Evolutionary conservation across 306 rosid genomes (phyloP), one percentile per base, ranked within the genome.

Genomic region (Dicorynia guianensis): DNA sequence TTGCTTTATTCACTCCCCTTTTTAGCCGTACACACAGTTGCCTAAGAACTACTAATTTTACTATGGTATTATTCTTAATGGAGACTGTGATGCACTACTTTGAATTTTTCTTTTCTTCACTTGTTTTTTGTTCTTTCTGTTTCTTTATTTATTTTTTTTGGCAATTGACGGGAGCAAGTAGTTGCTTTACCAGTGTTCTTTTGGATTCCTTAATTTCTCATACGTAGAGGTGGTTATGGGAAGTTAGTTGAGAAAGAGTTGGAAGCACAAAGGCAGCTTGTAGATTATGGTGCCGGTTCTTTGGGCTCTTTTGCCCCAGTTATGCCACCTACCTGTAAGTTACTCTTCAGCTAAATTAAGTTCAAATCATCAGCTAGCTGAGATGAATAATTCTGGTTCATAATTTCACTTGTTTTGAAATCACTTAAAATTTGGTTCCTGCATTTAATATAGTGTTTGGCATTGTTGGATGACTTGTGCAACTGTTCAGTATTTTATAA

Each of bases 201-300:
- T 75, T 86, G 44, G 83, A 63, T 85, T 83, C 93, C 89, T 90
- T 91, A 85, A 94, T 60, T 76, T 64, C 74, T 35, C 33, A 66
- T 75, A 94, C 96, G 97, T 75, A 91, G 98, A 86, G 98, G 98
- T 68, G 98, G 98, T 35, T 94, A 90, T 72, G 98, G 98, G 40
- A 94, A 94, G 74, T 80, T 94, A 67, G 97, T 94, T 69, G 97
- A 94, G 80, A 81, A 62, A 81, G 97, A 94, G 88, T 87, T 91
- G 65, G 98, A 94, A 90, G 97, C 87, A 69, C 98, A 91, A 72
- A 94, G 98, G 85, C 91, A 89, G 79, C 97, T 94, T 80, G 98
- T 91, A 52, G 98, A 94, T 85, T 94, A 94, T 80, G 97, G 98
- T 62, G 65, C 93, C 76, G 98, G 97, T 74, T 94, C 98, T 44